A percentile compares a stretch with the other conserved stretches of the same genome.
phyloP scores from a whole-genome alignment of 257 asterid species.

The Solanum gandarillasii region DNA sequence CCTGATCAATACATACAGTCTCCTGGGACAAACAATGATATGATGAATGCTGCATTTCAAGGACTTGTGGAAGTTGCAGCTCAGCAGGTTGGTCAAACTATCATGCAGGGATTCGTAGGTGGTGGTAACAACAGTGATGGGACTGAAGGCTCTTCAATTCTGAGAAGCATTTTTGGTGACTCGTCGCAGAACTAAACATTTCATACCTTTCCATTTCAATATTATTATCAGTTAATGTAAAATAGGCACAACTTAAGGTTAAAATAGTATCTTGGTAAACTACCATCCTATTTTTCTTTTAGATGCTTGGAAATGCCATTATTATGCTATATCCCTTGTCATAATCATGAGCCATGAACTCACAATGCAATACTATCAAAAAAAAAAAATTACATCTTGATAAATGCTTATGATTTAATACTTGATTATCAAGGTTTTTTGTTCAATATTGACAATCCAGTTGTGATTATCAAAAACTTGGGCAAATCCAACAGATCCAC shows the following conservation, averaged over 20 bases:
- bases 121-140: constrained; percentile 2
- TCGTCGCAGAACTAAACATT: not conserved
- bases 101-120: constrained; percentile 18
- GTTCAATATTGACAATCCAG: not conserved
- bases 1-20: not conserved
- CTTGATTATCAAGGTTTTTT: not conserved
- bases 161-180: not conserved
- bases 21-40: not conserved
- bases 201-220: not conserved
- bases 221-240: not conserved
- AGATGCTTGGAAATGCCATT: not conserved
- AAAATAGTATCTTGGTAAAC: not conserved
- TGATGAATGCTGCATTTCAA: constrained; percentile 22
- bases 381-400: not conserved
- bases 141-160: constrained; percentile 5
- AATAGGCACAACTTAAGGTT: not conserved
- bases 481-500: not conserved
- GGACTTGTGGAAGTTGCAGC: constrained; percentile 35
- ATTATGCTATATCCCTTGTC: not conserved
- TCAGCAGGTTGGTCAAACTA: constrained; percentile 32
- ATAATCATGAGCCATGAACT: not conserved
- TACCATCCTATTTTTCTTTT: not conserved
- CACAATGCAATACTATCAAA: not conserved
- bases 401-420: not conserved
- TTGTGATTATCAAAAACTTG: not conserved